Percentiles rank a stretch among this genome's conserved stretches.
These are phyloP conservation scores for Aspergillus pseudotamarii DNA, from an alignment of 2,329 filamentous ascomycete genomes.

Conservation along the genomic window DNA sequence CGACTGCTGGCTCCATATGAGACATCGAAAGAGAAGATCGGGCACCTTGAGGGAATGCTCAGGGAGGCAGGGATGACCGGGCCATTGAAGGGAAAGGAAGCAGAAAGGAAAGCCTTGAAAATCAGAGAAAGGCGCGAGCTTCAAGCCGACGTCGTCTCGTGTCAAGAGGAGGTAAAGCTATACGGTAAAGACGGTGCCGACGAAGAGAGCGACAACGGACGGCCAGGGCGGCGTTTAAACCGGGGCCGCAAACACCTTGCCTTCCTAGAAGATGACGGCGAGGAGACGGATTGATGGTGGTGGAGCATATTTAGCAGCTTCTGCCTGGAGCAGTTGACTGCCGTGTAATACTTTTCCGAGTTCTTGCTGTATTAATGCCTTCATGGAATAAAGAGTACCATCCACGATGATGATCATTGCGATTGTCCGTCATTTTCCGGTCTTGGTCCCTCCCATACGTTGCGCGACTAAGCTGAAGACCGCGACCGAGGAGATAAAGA, in stretches of 20 bases:
- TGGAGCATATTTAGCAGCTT: neutral
- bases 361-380: conserved; percentile 12
- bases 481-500: conserved; percentile 95
- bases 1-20: conserved; percentile 78
- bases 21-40: conserved; percentile 76
- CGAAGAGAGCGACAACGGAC: conserved; percentile 45
- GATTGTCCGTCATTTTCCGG: conserved; percentile 33
- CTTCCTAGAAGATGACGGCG: conserved; percentile 71
- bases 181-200: conserved; percentile 66
- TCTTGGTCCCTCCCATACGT: conserved; percentile 63
- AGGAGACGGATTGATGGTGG: conserved; percentile 55
- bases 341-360: neutral
- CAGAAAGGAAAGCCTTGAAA: conserved; percentile 76
- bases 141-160: conserved; percentile 78
- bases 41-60: conserved; percentile 77
- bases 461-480: conserved; percentile 93
- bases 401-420: neutral
- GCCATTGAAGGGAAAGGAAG: conserved; percentile 71
- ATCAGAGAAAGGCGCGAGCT: conserved; percentile 89
- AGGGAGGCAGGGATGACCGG: conserved; percentile 73
- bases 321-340: conserved; percentile 15
- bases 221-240: conserved; percentile 44
- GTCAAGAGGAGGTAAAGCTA: conserved; percentile 75
- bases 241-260: conserved; percentile 49
- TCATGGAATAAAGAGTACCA: neutral